Conservation (phyloP, 164 flowering plant species). For the Magnolia sinica region DNA sequence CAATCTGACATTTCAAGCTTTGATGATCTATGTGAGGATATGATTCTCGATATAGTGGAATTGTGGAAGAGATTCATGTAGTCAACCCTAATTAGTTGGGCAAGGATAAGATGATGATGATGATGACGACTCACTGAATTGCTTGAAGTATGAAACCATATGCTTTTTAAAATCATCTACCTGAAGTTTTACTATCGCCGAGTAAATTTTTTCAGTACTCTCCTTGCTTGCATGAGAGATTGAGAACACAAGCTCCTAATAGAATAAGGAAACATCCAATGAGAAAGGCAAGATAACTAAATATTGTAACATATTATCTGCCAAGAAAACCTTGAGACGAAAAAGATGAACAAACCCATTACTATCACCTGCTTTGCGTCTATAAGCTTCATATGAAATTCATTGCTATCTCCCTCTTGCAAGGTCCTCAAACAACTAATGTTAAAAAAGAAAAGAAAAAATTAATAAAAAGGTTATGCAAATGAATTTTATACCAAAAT, state of each 20-base stretch:
- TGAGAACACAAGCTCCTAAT: constrained; percentile 73
- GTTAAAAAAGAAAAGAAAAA: constrained; percentile 9
- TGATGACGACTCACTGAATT: not conserved
- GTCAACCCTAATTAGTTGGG: too few relatives aligned
- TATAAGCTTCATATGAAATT: constrained; percentile 50
- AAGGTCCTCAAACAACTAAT: constrained; percentile 84
- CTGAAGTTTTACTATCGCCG: constrained; percentile 88
- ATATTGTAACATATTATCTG: not conserved
- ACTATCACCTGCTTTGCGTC: constrained; percentile 73
- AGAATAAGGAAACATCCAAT: not conserved
- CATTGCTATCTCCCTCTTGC: constrained; percentile 70
- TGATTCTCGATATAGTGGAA: too few relatives aligned
- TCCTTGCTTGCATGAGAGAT: constrained; percentile 80
- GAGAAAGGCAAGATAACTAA: not conserved
- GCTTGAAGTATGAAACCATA: not conserved
- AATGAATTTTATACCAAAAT: not conserved
- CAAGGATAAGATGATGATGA: too few relatives aligned
- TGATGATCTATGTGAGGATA: too few relatives aligned
- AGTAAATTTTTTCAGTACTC: constrained; percentile 75
- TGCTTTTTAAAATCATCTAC: constrained; percentile 29
- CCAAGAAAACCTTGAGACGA: not conserved
- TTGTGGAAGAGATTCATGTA: too few relatives aligned
- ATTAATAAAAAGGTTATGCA: not conserved
- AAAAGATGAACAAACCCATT: not conserved
- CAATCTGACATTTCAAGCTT: too few relatives aligned